These are phyloP conservation scores for Trichoderma virens DNA, from an alignment of 495 filamentous ascomycete genomes.

Conservation along the genomic window DNA sequence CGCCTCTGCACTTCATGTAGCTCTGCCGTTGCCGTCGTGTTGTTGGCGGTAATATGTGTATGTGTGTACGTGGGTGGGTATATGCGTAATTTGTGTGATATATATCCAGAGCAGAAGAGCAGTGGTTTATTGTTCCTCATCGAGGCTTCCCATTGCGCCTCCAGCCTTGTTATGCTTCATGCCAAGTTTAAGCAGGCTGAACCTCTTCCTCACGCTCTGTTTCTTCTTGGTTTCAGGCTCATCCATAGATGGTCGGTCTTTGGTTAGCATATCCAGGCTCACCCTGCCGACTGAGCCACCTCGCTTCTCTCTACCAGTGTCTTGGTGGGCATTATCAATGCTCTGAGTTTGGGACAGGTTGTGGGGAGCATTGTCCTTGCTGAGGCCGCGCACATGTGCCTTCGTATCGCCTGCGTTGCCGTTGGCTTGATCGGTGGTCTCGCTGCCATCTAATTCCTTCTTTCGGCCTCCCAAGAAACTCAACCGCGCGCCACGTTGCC, in stretches of 20 bases:
- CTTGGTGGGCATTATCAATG: conserved; percentile 14
- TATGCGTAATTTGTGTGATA: no score
- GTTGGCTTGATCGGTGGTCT: conserved; percentile 18
- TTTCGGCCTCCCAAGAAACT: conserved; percentile 41
- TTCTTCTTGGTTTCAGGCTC: not conserved
- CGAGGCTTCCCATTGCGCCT: conserved; percentile 40
- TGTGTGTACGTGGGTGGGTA: no score
- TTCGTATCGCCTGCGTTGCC: conserved; percentile 20
- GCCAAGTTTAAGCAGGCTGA: conserved; percentile 60
- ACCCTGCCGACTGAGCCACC: conserved; percentile 24
- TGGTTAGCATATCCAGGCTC: conserved; percentile 18
- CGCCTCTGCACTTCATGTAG: no score
- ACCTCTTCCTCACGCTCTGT: conserved; percentile 55
- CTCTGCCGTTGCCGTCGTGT: no score
- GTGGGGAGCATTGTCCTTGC: conserved; percentile 23
- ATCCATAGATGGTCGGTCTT: not conserved
- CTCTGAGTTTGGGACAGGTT: conserved; percentile 4
- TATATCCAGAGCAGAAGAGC: not conserved
- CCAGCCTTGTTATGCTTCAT: conserved; percentile 54
- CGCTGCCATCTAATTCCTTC: conserved; percentile 19
- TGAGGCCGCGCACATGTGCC: conserved; percentile 18
- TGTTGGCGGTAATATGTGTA: no score
- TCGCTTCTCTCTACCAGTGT: conserved; percentile 19
- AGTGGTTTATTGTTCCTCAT: conserved; percentile 29
- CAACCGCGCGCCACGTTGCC: conserved; percentile 37